Conservation (phyloP, 2,329 filamentous ascomycete species). For the Ceratocystis ficicola region DNA sequence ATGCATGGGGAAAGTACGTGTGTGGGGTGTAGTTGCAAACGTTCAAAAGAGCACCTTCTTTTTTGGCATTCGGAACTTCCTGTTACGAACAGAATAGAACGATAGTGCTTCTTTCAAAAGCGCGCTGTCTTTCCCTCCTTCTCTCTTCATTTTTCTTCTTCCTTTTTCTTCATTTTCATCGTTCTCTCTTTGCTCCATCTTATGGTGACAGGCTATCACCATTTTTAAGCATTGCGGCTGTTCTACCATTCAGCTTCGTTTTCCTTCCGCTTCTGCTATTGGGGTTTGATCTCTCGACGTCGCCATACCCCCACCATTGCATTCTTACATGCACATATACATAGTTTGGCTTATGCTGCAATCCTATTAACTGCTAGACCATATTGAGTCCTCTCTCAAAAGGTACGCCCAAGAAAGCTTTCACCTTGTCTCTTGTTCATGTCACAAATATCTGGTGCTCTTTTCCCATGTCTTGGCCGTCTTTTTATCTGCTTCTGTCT, state of each 20-base stretch:
- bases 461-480: background rate
- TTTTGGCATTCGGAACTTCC: background rate
- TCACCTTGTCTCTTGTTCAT: background rate
- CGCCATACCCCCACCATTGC: background rate
- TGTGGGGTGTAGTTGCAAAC: background rate
- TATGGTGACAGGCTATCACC: background rate
- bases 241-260: background rate
- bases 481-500: background rate
- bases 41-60: background rate
- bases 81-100: background rate
- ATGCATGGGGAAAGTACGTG: background rate
- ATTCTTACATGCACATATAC: background rate
- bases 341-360: background rate
- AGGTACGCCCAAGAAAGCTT: background rate
- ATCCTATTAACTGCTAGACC: background rate
- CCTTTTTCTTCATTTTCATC: background rate
- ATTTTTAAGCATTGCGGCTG: background rate
- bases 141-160: background rate
- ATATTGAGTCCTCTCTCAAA: background rate
- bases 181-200: background rate
- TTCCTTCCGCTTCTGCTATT: background rate
- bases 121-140: background rate
- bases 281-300: background rate
- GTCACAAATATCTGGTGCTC: background rate
- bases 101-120: slow-evolving; percentile 4